Conservation (phyloP, 106 monocot species). For the Dioscorea zingiberensis region DNA sequence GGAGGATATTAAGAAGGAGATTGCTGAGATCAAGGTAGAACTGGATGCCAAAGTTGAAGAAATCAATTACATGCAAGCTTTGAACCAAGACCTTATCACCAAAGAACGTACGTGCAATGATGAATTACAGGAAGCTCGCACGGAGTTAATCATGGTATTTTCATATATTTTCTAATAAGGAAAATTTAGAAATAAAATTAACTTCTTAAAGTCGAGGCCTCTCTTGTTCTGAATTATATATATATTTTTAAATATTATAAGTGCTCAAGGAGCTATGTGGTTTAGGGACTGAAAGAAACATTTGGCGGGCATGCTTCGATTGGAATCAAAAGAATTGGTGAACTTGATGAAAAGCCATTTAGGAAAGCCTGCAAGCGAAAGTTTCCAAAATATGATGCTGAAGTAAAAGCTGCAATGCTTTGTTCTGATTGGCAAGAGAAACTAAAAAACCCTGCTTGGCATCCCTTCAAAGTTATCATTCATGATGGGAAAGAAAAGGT, state of each 20-base stretch:
- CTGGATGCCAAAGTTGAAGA: constrained; percentile 64
- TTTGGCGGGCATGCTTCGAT: constrained; percentile 19
- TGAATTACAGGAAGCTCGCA: constrained; percentile 66
- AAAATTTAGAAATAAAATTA: too few relatives aligned
- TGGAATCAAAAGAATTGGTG: constrained; percentile 66
- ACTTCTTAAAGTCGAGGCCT: too few relatives aligned
- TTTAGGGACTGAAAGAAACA: constrained; percentile 39
- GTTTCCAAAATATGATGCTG: constrained; percentile 29
- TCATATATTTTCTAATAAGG: too few relatives aligned
- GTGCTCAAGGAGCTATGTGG: too few relatives aligned
- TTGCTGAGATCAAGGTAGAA: constrained; percentile 42
- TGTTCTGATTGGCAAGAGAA: constrained; percentile 53
- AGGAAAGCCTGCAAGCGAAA: constrained; percentile 26
- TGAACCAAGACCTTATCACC: constrained; percentile 35
- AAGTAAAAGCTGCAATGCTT: constrained; percentile 26
- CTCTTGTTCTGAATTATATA: too few relatives aligned
- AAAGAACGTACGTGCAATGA: constrained; percentile 59
- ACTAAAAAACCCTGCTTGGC: constrained; percentile 44
- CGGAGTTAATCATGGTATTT: constrained; percentile 48
- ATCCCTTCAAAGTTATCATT: constrained; percentile 34
- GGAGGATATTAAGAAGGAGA: constrained; percentile 40
- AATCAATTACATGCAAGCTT: constrained; percentile 36
- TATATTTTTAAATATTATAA: too few relatives aligned
- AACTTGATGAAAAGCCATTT: constrained; percentile 49
- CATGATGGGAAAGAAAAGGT: constrained; percentile 42